A percentile compares a stretch with the other conserved stretches of the same genome.
These are phyloP conservation scores for Gaeumannomyces sp. DNA, from an alignment of 2,329 filamentous ascomycete genomes.

Conservation along the genomic window DNA sequence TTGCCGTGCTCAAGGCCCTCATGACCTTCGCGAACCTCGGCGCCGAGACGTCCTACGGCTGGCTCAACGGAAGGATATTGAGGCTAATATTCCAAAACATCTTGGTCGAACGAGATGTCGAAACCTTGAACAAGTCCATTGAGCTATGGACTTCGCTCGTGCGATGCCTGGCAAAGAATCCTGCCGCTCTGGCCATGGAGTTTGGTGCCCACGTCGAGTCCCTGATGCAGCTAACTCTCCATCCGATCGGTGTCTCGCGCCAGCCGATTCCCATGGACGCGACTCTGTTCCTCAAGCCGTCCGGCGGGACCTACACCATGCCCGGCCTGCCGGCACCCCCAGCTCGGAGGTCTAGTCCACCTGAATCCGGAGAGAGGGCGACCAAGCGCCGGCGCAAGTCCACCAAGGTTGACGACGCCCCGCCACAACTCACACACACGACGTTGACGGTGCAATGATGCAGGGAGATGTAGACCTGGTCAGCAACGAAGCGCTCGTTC, in stretches of 20 bases:
- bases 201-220: conserved; percentile 70
- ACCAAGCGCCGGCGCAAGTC: conserved; percentile 76
- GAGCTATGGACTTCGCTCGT: conserved; percentile 82
- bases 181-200: conserved; percentile 61
- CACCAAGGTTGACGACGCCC: conserved; percentile 70
- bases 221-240: conserved; percentile 78
- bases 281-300: conserved; percentile 85
- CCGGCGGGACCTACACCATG: conserved; percentile 71
- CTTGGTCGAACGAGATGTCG: conserved; percentile 82
- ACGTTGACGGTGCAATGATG: conserved; percentile 97
- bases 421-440: conserved; percentile 66
- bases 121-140: conserved; percentile 73
- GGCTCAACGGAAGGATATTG: conserved; percentile 85
- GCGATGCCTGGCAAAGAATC: conserved; percentile 57
- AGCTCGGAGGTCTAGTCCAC: conserved; percentile 43
- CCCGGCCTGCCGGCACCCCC: conserved; percentile 33
- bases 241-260: conserved; percentile 86
- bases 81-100: conserved; percentile 93
- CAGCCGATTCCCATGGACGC: conserved; percentile 91
- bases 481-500: conserved; percentile 78
- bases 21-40: conserved; percentile 89
- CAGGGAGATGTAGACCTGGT: conserved; percentile 94
- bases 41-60: conserved; percentile 72
- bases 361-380: conserved; percentile 53
- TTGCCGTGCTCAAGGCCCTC: conserved; percentile 86